These are phyloP conservation scores for Barnettozyma californica DNA, from an alignment of 805 yeast genomes.

Conservation along the genomic window DNA sequence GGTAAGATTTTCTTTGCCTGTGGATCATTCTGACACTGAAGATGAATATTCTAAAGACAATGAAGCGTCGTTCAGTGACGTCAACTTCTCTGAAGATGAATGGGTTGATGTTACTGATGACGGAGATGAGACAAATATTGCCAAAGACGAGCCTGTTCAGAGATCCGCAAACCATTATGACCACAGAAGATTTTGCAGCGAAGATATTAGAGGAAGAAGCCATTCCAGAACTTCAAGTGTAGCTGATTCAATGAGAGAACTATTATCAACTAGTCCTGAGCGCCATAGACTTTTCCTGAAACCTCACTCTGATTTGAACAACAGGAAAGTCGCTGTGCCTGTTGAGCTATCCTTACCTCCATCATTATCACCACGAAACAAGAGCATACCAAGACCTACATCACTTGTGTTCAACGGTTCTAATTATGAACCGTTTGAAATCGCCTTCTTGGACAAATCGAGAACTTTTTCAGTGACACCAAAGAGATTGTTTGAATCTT, in stretches of 20 bases:
- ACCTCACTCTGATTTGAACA: constrained; percentile 32
- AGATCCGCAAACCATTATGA: not conserved
- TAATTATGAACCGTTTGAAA: constrained; percentile 27
- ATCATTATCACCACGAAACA: constrained; percentile 30
- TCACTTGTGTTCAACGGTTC: constrained; percentile 34
- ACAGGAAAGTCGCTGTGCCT: constrained; percentile 31
- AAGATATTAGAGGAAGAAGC: constrained; percentile 4
- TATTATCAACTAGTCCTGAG: constrained; percentile 16
- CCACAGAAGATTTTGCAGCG: not conserved
- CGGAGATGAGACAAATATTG: not conserved
- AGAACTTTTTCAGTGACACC: not conserved
- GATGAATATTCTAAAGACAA: constrained; percentile 15
- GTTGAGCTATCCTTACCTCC: constrained; percentile 34
- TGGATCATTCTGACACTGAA: constrained; percentile 4
- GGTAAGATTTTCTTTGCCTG: constrained; percentile 25
- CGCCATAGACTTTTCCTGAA: constrained; percentile 28
- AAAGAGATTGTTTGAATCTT: not conserved
- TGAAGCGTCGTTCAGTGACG: not conserved
- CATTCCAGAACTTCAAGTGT: constrained; percentile 8
- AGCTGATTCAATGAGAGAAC: constrained; percentile 19
- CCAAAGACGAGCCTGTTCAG: constrained; percentile 1
- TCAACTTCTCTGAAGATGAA: constrained; percentile 2
- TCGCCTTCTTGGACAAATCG: constrained; percentile 1
- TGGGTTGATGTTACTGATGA: not conserved
- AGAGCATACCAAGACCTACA: constrained; percentile 21